Base-by-base conservation (phyloP, 1,139 yeast genomes). In the Geotrichum cucujoidarum region DNA sequence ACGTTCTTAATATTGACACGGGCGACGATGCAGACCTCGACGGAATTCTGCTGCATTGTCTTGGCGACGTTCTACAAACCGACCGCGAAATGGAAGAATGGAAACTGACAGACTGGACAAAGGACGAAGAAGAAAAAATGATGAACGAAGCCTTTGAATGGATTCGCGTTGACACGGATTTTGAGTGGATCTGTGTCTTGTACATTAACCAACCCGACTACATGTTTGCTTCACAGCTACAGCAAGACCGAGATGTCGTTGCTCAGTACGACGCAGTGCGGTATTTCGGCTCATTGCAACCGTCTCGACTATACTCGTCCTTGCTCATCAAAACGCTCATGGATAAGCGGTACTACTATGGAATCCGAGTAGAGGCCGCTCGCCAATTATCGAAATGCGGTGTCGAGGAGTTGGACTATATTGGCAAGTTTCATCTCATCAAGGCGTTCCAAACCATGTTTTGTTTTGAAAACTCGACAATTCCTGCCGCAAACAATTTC, bases 91-190 rank as follows among this genome's bases (percentile, higher is more conserved):
- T 82, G 51, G 69, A 68, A 10, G 75, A 77, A 34, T 92, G 97
- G 97, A 73, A 75, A 16, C 70, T 92, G 24, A 75, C 76, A 1
- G 95, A 87, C 39, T 84, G 90, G 80, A 74, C 79, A 1, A 75
- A 75, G 48, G 81, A 81, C 37, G 87, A 82, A 51, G 95, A 85
- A 52, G 90, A 81, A 44, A 66, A 67, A 36, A 75, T 77, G 72
- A 73, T 77, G 41, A 80, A 80, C 57, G 97, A 92, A 62, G 96
- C 97, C 0, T 94, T 89, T 67, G 98, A 94, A 61, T 94, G 99
- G 99, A 75, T 94, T 37, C 74, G 99, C 57, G 88, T 90, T 8
- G 99, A 94, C 67, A 90, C 97, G 0, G 99, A 94, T 65, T 86
- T 84, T 60, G 98, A 94, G 64, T 94, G 99, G 99, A 84, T 94